Evolutionary conservation across 139 green algal species (phyloP).

Genomic region (Closterium sp.): DNA sequence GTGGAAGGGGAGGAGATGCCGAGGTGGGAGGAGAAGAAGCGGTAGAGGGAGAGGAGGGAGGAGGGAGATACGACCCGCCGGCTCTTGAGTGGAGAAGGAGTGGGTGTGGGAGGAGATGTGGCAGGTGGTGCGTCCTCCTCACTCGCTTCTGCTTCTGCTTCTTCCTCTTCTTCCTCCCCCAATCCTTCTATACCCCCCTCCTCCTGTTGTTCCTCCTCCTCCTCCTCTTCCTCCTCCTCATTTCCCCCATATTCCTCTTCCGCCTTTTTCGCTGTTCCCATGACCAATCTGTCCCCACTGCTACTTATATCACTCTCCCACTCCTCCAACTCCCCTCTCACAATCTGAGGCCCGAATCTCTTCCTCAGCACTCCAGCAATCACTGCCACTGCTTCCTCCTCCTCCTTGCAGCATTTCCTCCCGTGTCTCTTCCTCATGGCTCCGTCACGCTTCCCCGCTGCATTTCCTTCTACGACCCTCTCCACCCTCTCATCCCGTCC

Average conservation of each 20-base stretch:
- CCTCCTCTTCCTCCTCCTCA: background rate
- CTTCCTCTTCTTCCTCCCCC: too few relatives aligned
- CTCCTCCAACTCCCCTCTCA: constrained; percentile 3
- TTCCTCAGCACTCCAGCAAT: background rate
- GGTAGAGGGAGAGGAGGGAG: constrained; percentile 10
- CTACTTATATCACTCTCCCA: too few relatives aligned
- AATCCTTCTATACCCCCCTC: too few relatives aligned
- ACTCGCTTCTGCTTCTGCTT: background rate
- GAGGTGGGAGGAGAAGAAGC: constrained; percentile 11
- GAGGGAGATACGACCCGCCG: background rate
- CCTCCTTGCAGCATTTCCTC: background rate
- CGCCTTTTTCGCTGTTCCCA: background rate
- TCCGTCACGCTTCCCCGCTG: background rate
- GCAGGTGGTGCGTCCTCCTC: background rate
- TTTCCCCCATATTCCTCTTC: too few relatives aligned
- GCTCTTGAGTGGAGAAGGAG: background rate
- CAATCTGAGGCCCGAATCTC: constrained; percentile 1
- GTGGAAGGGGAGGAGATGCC: constrained; percentile 11
- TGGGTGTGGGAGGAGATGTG: background rate
- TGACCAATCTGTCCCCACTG: background rate
- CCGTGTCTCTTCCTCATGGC: background rate
- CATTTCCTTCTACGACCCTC: background rate
- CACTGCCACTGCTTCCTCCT: background rate
- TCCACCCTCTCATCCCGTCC: background rate
- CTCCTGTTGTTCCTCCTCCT: background rate